Evolutionary conservation across 176 grass and related monocot genomes (phyloP), one percentile per base, ranked within the genome.

Genomic region (Aegilops speltoides): DNA sequence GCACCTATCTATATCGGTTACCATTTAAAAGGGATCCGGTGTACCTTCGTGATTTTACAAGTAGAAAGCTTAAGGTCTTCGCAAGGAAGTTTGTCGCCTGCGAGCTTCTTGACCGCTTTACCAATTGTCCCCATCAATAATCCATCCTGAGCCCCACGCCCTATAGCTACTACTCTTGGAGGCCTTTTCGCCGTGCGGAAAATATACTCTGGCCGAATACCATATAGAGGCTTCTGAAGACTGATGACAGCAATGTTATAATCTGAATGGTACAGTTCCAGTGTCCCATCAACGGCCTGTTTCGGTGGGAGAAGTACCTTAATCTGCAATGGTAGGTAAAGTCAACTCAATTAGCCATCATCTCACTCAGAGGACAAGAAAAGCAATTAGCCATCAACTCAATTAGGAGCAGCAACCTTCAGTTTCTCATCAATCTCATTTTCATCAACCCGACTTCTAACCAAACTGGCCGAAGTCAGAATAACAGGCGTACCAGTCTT

Each of bases 181-280:
- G 40, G 40, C 25, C 26, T 66, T 66, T 66, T 66, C 63, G 40
- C 40, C 29, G 63, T 66, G 63, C 3, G 5, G 63, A 79, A 57
- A 68, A 86, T 79, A 17, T 71, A 13, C 6, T 43, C 32, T 10
- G 34, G 50, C 7, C 50, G 20, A 71, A 71, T 41, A 62, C 64
- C 23, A 32, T 2, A 20, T 12, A 86, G 60, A 62, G 0, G 2
- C 11, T 43, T 29, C 2, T 66, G 26, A 19, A 62, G 4, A 86
- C 84, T 72, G 65, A 86, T 37, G 71, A 79, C 23, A 72, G 76
- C 76, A 60, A 86, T 86, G 28, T 86, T 86, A 60, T 86, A 86
- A 10, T 79, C 25, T 20, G 79, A 60, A 68, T 79, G 14, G 68
- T 61, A 79, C 5, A 37, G 22, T 79, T 86, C 84, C 48, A 86